Base-by-base conservation (phyloP, 1,284 basidiomycete genomes). In the Sanghuangporus baumii region DNA sequence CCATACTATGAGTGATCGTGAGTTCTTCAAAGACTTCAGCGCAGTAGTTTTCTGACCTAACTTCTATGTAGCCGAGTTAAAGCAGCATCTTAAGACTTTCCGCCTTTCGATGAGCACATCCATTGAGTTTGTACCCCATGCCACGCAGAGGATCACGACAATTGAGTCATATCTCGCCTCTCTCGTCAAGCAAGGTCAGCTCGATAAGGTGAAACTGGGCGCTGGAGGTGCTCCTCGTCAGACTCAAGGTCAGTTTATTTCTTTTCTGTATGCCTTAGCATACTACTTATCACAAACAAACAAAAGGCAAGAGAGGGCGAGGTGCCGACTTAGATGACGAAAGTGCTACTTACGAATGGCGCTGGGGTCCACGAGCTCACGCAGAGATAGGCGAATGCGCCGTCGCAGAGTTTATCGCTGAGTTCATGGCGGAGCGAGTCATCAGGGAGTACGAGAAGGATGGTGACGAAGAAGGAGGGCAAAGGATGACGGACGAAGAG, bases 291-390 rank as follows among this genome's bases (percentile, higher is more conserved):
- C 23, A 34, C 11, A 20, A 18, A 31, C 11, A 20, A 18, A 31
- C 46, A 12, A 75, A 75, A 1, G 75, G 74, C 4, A 88, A 89
- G 68, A 84, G 88, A 26, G 77, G 77, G 16, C 80, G 87, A 1
- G 65, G 68, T 12, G 69, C 71, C 11, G 69, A 68, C 16, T 72
- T 74, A 1, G 76, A 75, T 9, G 83, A 86, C 18, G 82, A 82
- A 12, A 81, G 78, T 7, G 74, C 76, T 18, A 77, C 77, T 34
- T 87, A 79, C 65, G 88, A 91, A 70, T 92, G 89, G 89, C 81
- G 84, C 6, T 93, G 91, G 90, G 91, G 89, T 2, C 76, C 79
- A 18, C 79, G 91, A n/a, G 86, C 90, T 6, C 77, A 84, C 50
- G 79, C 81, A 55, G 90, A 93, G 72, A 80, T 93, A 1, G 87